Base-by-base conservation (phyloP, 2,329 filamentous ascomycete genomes). In the Penicillium sp. region DNA sequence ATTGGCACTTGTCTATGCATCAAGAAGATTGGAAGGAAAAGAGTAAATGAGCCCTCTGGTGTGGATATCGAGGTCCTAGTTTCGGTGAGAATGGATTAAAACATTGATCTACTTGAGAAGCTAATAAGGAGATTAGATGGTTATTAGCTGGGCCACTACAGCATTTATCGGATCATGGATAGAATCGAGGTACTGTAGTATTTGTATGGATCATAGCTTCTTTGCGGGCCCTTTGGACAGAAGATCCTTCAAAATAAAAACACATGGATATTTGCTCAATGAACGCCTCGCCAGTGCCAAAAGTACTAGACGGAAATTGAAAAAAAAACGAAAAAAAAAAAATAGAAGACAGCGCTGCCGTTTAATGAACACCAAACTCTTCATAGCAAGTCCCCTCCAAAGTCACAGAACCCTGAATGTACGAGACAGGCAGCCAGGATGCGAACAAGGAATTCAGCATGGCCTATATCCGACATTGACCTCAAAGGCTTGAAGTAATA, bases 211-310 rank as follows among this genome's bases (percentile, higher is more conserved):
- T 49, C 47, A 49, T 21, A 37, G 29, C 53, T 59, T 58, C 31
- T 62, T 49, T 33, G 47, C 23, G 19, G n/a, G 47, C 9, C 10
- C 31, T 26, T 25, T 37, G 50, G 43, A 51, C 53, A 39, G 51
- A 50, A 42, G 51, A 47, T 23, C 42, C 31, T 54, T 33, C 26
- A 56, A 31, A 35, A 61, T 53, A 31, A 52, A 60, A 59, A 60
- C 35, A 60, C 35, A 57, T 60, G 54, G 55, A 62, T 58, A 65
- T 63, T 61, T 60, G 59, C 59, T 64, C 56, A 59, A 49, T 53
- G 43, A 69, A 71, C 69, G 68, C 68, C 69, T 66, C 62, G 61
- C 65, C 68, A 56, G 66, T 61, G 64, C 60, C 61, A 57, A 64
- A 59, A 52, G 43, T 58, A 62, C 46, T 55, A 19, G 37, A 54